Conservation (phyloP, 1,284 basidiomycete genomes). For the Cryptococcus maquisensis region DNA sequence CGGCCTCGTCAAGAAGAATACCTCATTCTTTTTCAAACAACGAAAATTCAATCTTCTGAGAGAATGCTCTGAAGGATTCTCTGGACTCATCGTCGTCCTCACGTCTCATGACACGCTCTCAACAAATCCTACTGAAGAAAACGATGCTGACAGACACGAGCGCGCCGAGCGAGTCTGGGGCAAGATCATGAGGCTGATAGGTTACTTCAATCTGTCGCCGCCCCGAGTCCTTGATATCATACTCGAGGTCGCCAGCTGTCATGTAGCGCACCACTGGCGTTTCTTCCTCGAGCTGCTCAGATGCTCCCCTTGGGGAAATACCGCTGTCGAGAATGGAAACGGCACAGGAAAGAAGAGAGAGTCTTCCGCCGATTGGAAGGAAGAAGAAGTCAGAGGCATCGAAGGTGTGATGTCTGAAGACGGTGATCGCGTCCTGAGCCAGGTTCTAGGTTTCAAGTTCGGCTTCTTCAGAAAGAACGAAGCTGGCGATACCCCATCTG, state of each 20-base stretch:
- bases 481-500: constrained; percentile 59
- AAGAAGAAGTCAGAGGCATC: constrained; percentile 42
- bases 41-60: constrained; percentile 97
- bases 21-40: constrained; percentile 71
- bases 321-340: constrained; percentile 19
- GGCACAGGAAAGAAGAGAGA: constrained; percentile 29
- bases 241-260: constrained; percentile 80
- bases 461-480: constrained; percentile 76
- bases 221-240: constrained; percentile 90
- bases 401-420: constrained; percentile 48
- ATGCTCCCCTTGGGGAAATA: constrained; percentile 69
- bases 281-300: constrained; percentile 86
- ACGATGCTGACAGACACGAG: constrained; percentile 42
- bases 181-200: constrained; percentile 80
- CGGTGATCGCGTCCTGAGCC: constrained; percentile 67
- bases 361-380: constrained; percentile 6
- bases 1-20: constrained; percentile 34
- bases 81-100: constrained; percentile 78
- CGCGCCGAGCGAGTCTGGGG: constrained; percentile 76
- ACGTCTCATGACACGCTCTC: constrained; percentile 58
- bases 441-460: constrained; percentile 96
- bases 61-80: constrained; percentile 96
- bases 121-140: constrained; percentile 10
- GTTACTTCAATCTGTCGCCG: constrained; percentile 94
- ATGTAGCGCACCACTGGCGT: constrained; percentile 76